Evolutionary conservation across 1,284 basidiomycete genomes (phyloP), one percentile per base, ranked within the genome.

Genomic region (Cerrena zonata): DNA sequence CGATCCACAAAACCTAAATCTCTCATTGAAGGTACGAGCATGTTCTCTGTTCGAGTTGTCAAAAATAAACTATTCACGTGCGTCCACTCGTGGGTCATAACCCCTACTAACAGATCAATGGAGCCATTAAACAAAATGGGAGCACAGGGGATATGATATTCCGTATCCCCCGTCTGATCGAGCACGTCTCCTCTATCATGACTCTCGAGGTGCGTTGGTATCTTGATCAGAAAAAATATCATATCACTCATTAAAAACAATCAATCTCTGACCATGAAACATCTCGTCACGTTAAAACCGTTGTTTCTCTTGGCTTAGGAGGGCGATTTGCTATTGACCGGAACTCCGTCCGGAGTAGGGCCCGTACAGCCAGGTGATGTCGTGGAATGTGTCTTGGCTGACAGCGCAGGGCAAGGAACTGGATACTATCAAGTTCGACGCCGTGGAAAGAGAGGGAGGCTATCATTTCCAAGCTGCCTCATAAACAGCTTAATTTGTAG

Each of bases 161-260:
- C 74, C 77, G 77, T 42, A 91, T 99, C 41, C 92, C 94, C 1
- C 76, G 81, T n/a, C 77, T 99, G 49, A 89, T 99, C 59, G 81
- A 89, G 58, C 93, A 96, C 62, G 80, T 96, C 44, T 94, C 93
- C 2, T 88, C 89, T 15, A 96, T 99, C 68, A 98, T 98, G 94
- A 86, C 85, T 0, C 78, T 98, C 18, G 93, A 97, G 77, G 91
- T 86, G 39, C 60, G 83, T 64, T 21, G 37, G 50, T 24, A 49
- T 27, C 23, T 25, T 47, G 49, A 47, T n/a, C n/a, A n/a, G n/a
- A n/a, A n/a, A n/a, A n/a, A n/a, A n/a, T n/a, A n/a, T n/a, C n/a
- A n/a, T n/a, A n/a, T n/a, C n/a, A n/a, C n/a, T n/a, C n/a, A n/a
- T n/a, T n/a, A n/a, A n/a, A n/a, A n/a, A n/a, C n/a, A n/a, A n/a